Conservation (phyloP, 306 rosid genomes). For the Aeschynomene evenia region DNA sequence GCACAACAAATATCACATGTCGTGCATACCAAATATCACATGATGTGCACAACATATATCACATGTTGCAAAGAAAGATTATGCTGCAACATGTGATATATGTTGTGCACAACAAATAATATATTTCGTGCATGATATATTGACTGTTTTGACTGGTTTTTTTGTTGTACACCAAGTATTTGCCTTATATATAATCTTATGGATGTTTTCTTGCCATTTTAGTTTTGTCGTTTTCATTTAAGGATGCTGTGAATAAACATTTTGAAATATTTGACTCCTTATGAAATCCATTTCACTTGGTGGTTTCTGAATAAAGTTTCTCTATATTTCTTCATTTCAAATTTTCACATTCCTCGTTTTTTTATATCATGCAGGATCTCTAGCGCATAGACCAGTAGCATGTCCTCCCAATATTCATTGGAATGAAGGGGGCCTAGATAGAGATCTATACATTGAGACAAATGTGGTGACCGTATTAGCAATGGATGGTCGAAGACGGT, state of each 20-base stretch:
- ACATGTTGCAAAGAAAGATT: too few species aligned
- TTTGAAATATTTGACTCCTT: slow-evolving; percentile 27
- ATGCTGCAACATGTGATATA: too few species aligned
- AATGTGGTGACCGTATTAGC: slow-evolving; percentile 84
- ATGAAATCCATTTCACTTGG: slow-evolving; percentile 3
- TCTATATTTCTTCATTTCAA: slow-evolving; percentile 1
- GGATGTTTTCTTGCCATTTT: background rate
- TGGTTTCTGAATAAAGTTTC: slow-evolving; percentile 25
- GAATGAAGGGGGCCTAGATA: slow-evolving; percentile 93
- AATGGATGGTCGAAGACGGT: slow-evolving; percentile 99
- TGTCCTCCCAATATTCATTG: slow-evolving; percentile 78
- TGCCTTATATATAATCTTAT: too few species aligned
- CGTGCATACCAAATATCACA: too few species aligned
- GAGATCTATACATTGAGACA: slow-evolving; percentile 78
- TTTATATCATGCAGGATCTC: slow-evolving; percentile 53
- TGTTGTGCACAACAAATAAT: too few species aligned
- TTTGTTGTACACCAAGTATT: too few species aligned
- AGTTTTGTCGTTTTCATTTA: slow-evolving; percentile 6
- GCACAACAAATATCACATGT: too few species aligned
- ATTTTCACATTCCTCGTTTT: background rate
- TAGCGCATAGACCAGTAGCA: slow-evolving; percentile 38
- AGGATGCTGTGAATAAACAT: background rate
- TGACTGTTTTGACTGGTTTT: too few species aligned
- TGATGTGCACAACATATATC: too few species aligned
- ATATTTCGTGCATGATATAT: too few species aligned